Evolutionary conservation across 164 flowering plant species (phyloP).

Genomic region (Magnolia sinica): DNA sequence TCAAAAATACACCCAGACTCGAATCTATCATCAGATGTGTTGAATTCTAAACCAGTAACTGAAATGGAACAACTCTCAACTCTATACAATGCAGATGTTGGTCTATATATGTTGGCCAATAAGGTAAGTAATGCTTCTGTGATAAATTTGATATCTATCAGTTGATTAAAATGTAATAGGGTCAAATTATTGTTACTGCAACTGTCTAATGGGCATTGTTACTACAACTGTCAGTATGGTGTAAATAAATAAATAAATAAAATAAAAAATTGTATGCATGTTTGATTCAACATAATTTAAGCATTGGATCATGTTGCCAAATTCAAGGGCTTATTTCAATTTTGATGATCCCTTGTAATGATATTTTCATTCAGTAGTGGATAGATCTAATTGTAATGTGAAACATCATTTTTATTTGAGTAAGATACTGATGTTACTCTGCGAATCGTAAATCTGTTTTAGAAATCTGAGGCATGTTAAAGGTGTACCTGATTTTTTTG

Average conservation of each 20-base stretch:
- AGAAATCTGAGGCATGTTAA: neutral
- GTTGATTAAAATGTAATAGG: neutral
- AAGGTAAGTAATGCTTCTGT: constrained; percentile 46
- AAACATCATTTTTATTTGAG: neutral
- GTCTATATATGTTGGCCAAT: constrained; percentile 98
- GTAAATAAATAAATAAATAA: too few relatives aligned
- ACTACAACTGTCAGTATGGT: too few relatives aligned
- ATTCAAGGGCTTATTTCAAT: neutral
- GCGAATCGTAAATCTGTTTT: neutral
- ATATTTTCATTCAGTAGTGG: neutral
- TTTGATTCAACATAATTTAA: neutral
- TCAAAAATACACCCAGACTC: constrained; percentile 14
- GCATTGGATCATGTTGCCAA: neutral
- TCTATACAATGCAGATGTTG: constrained; percentile 97
- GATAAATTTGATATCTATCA: neutral
- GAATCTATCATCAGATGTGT: constrained; percentile 43
- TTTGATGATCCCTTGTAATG: neutral
- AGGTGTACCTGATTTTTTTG: neutral
- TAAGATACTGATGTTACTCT: neutral
- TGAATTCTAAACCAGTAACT: constrained; percentile 60
- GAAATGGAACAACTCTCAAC: constrained; percentile 96
- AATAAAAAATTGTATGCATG: neutral
- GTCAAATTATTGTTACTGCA: neutral
- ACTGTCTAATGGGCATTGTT: neutral
- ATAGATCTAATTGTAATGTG: neutral